phyloP scores from a whole-genome alignment of 768 basidiomycete genomes.

The Suillus variegatus region DNA sequence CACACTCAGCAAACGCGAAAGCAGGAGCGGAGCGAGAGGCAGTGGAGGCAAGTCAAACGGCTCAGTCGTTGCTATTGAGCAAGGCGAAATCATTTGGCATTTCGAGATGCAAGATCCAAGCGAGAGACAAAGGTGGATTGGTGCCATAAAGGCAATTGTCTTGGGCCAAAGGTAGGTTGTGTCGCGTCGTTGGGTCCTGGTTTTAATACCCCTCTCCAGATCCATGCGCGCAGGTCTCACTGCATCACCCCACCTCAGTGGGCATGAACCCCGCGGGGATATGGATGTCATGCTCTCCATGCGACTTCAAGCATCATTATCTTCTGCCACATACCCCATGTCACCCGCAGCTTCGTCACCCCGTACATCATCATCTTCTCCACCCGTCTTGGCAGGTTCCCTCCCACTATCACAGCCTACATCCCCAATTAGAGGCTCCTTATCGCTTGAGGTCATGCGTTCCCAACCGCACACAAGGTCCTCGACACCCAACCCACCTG shows the following conservation, averaged over 20 bases:
- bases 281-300: conserved; percentile 85
- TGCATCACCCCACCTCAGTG: conserved; percentile 41
- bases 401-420: conserved; percentile 27
- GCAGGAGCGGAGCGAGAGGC: background rate
- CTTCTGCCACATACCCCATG: conserved; percentile 23
- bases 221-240: conserved; percentile 70
- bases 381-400: conserved; percentile 18
- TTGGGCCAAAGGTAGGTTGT: conserved; percentile 46
- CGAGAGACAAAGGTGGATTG: conserved; percentile 78
- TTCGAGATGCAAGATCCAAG: conserved; percentile 61
- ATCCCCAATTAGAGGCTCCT: conserved; percentile 19
- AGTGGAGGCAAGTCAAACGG: conserved; percentile 3
- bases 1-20: conserved; percentile 9
- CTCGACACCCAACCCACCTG: conserved; percentile 33
- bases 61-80: conserved; percentile 28
- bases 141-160: conserved; percentile 69
- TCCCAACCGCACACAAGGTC: conserved; percentile 23
- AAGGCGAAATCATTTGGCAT: conserved; percentile 64
- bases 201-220: conserved; percentile 34
- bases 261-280: conserved; percentile 71
- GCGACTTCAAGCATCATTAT: conserved; percentile 63
- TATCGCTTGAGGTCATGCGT: conserved; percentile 21
- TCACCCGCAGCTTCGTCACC: conserved; percentile 10
- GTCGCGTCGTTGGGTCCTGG: background rate
- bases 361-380: conserved; percentile 23